Base-by-base conservation (phyloP, 1,284 basidiomycete genomes). In the Apiotrichum sp. region DNA sequence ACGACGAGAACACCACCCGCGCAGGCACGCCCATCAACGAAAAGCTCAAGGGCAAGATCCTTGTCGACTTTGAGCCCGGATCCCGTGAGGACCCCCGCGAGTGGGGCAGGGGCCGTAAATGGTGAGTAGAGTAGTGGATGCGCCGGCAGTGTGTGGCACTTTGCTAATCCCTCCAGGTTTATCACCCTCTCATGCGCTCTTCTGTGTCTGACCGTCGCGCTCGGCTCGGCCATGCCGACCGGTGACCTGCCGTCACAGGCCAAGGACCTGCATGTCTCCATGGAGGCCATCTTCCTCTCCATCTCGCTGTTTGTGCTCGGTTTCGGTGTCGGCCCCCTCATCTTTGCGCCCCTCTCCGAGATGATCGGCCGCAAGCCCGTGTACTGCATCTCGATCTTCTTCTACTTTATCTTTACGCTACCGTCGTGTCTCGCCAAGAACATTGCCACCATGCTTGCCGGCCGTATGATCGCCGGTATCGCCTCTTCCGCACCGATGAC, bases 261-360 rank as follows among this genome's bases (percentile, higher is more conserved):
- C n/a, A 52, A 61, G 14, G 55, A 70, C 10, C 75, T 80, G 33
- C 59, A 71, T 36, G 75, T 78, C n/a, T 67, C 71, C 6, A 58
- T 69, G 47, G 75, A 76, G 50, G 77, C 73, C 6, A 73, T 76
- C 49, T 72, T 64, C 50, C 67, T 78, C 16, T 69, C 68, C 42
- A 71, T 80, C 32, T 71, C 77, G 16, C 68, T 80, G 48, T 80
- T 79, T 61, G 75, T 80, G 11, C 69, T 77, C 34, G 79, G 80
- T 2, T 78, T 77, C 58, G 76, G 75, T 46, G 59, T 78, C 47
- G 77, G 77, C 16, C 73, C 72, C 1, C 59, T 73, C 1, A 9
- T 78, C 33, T 78, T 77, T 56, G 76, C 76, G 8, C 66, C 61
- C 60, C 63, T 75, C 22, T 70, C 67, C 38, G 75, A 77, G 57